These are phyloP conservation scores for Nakazawaea peltata DNA, from an alignment of 805 yeast genomes.

Conservation along the genomic window DNA sequence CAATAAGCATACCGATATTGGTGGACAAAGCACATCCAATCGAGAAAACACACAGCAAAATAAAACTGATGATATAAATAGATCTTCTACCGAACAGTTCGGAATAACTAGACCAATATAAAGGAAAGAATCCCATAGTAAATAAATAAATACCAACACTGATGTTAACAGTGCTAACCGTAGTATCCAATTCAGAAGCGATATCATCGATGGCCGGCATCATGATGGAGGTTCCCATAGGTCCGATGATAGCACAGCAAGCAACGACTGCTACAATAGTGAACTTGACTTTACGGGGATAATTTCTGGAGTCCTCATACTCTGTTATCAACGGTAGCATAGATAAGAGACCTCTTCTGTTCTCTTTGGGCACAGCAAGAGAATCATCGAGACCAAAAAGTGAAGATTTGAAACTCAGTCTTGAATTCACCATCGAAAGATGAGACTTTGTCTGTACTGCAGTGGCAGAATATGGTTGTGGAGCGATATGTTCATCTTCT, in stretches of 20 bases:
- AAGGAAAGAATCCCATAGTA: slow-evolving; percentile 69
- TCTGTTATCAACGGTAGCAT: slow-evolving; percentile 53
- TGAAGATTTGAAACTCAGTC: not conserved
- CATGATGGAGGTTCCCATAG: slow-evolving; percentile 83
- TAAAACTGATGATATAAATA: slow-evolving; percentile 63
- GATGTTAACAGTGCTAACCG: slow-evolving; percentile 56
- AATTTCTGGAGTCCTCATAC: slow-evolving; percentile 61
- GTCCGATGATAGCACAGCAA: slow-evolving; percentile 70
- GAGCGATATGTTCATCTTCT: too few species aligned
- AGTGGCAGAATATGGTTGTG: too few species aligned
- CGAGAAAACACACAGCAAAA: slow-evolving; percentile 53
- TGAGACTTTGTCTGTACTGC: too few species aligned
- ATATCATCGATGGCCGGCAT: slow-evolving; percentile 70
- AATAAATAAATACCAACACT: slow-evolving; percentile 75
- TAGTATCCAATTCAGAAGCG: slow-evolving; percentile 44
- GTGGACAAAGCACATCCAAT: slow-evolving; percentile 68
- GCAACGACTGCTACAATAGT: slow-evolving; percentile 61
- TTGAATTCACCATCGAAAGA: too few species aligned
- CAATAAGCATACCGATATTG: slow-evolving; percentile 52
- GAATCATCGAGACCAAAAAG: slow-evolving; percentile 16
- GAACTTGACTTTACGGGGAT: slow-evolving; percentile 41
- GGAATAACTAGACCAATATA: slow-evolving; percentile 84
- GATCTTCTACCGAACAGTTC: slow-evolving; percentile 71
- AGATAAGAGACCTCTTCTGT: slow-evolving; percentile 56
- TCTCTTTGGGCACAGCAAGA: slow-evolving; percentile 24